Evolutionary conservation across 2,329 filamentous ascomycete species (phyloP), one percentile per base, ranked within the genome.

Genomic region (Zarea fungicola): DNA sequence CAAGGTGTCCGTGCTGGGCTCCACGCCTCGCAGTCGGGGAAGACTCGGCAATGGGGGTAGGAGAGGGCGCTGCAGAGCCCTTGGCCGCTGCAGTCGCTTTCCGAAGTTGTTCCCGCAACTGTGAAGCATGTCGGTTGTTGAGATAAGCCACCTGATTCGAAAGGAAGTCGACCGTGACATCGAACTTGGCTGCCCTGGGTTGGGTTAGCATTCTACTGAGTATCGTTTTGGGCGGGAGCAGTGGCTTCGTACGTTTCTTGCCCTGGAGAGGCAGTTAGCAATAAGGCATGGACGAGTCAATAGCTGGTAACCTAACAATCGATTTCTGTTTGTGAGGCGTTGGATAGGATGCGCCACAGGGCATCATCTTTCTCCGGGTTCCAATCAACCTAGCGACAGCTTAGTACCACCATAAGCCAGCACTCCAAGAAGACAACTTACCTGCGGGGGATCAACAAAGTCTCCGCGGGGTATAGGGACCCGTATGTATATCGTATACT

Each of bases 71-170:
- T 16, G 73, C 68, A 4, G 81, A 81, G 49, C 77, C 77, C 45
- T 77, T 75, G 19, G 73, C 75, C 3, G 76, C 74, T 6, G 76
- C 77, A 3, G 78, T 81, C 36, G 84, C 81, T 62, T 85, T 93
- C 53, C 87, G 83, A 73, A 97, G 89, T 69, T 96, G 90, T 18
- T 87, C 90, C 56, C 89, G 83, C 41, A 97, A 88, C 64, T 96
- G 89, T 1, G 88, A 87, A 23, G 95, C 80, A 69, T 97, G 89
- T 44, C 88, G 79, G 64, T 97, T 91, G 62, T 93, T 96, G 6
- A 97, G 80, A 80, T 90, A 96, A 65, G 89, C 90, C 54, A 90
- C 90, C 68, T 99, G 90, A 63, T 96, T 89, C 14, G 96, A 80
- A 26, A 99, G 77, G 61, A 97, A 97, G 34, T 89, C 79, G 50